Evolutionary conservation across 2,329 filamentous ascomycete genomes (phyloP), one percentile per base, ranked within the genome.

Genomic region (Epichloe baconii): DNA sequence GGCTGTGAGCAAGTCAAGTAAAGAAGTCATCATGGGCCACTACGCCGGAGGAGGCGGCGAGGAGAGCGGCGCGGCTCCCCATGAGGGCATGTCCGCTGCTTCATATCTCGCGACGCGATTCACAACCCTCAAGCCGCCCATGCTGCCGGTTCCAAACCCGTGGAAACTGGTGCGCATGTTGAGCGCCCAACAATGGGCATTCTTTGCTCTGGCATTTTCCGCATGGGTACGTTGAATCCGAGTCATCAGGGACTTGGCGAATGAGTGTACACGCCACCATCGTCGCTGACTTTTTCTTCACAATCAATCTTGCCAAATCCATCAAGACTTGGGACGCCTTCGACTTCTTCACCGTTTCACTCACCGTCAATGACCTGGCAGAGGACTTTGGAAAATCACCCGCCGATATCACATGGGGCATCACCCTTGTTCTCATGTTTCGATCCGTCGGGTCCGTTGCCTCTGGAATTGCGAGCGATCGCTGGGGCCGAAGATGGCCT

Each of bases 401-500:
- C 50, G 73, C 76, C 4, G 76, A 80, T 55, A 79, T 83, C 23
- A 79, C 79, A 14, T 82, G 79, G 78, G 79, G 79, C 31, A 82
- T 83, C 57, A 82, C 79, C 0, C 68, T 82, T 5, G 78, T 80
- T 1, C 69, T 82, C 48, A 80, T 82, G 76, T 73, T 82, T 55
- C 74, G 79, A 51, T 76, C 76, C 5, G 66, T 78, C 11, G 78
- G 78, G 0, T 74, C 76, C 4, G 64, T 78, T 43, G 19, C 71
- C 10, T 80, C 80, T 50, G 78, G 78, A 54, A 68, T 79, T 26
- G 73, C 73, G 0, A 67, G 72, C 19, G 78, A 81, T 64, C 70
- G 75, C 37, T 81, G 77, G 55, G 78, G 78, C 4, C 68, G 78
- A 46, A 80, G 79, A 61, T 87, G 85, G 82, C 85, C 85, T 1